Base-by-base conservation (phyloP, 1,284 basidiomycete genomes). In the Chalciporus sp. region DNA sequence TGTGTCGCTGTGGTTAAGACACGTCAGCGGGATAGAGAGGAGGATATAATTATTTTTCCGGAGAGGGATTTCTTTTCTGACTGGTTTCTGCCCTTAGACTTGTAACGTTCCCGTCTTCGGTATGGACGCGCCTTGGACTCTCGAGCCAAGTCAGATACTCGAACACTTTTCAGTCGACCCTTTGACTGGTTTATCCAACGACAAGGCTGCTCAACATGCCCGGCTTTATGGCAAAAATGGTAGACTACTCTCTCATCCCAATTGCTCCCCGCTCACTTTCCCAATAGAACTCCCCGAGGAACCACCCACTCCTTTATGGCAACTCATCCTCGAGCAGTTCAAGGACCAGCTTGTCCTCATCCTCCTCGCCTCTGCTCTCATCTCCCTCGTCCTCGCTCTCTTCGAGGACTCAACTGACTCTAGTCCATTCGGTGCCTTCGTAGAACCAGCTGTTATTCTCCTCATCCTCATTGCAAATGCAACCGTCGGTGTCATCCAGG, bases 331-430 rank as follows among this genome's bases (percentile, higher is more conserved):
- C 19, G 95, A 96, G 63, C 96, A 99, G 76, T 99, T 99, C 81
- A 90, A 97, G 77, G 95, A 98, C 75, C 93, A 95, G 74, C 85
- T 98, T 23, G 95, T 96, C 20, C 85, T 98, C 57, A 97, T 98
- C 67, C 83, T 98, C 26, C 87, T 98, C 42, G 93, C 83, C 3
- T 96, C 94, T 7, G 95, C 95, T 14, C 85, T 92, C 47, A 82
- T 97, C 58, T 97, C 94, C 2, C 95, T 97, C 69, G 77, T 94
- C 11, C 80, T 98, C 29, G 95, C 95, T 9, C 74, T 95, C 37
- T 79, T 97, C 55, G 95, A 98, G 69, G 82, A 86, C 42, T 75
- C 80, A 1, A 80, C 83, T 17, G 85, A 86, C 58, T 79, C 84
- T 11, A 80, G 78, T n/a, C 82, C 85, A 55, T 80, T 83, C 58